These are phyloP conservation scores for Mycena capillaripes DNA, from an alignment of 768 basidiomycete genomes.

Conservation along the genomic window DNA sequence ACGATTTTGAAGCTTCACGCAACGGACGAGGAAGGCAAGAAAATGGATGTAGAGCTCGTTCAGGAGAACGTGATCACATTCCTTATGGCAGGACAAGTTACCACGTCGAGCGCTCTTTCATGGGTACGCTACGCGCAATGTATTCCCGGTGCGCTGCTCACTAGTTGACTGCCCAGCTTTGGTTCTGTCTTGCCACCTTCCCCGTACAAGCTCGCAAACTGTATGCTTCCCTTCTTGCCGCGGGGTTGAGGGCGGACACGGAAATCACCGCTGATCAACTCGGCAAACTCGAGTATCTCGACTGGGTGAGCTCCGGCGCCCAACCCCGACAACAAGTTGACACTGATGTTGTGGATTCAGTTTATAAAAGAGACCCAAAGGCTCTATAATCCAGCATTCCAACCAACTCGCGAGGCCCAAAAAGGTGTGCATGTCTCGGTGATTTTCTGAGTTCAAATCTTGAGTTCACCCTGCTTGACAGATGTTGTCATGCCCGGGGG, in stretches of 20 bases:
- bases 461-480: no score
- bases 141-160: no score
- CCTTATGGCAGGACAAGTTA: constrained; percentile 31
- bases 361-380: constrained; percentile 29
- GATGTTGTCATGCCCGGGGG: constrained; percentile 34
- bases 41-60: constrained; percentile 30
- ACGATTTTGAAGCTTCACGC: constrained; percentile 34
- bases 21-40: constrained; percentile 30
- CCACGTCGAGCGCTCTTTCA: constrained; percentile 25
- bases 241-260: constrained; percentile 19
- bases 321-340: no score
- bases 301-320: constrained; percentile 28
- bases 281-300: constrained; percentile 29
- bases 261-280: constrained; percentile 33
- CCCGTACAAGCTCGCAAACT: constrained; percentile 29
- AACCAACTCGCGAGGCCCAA: constrained; percentile 31
- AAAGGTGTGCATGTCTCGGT: no score
- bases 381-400: constrained; percentile 33
- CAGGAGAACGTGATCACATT: constrained; percentile 28
- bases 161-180: no score
- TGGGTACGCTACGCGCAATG: no score
- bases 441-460: no score
- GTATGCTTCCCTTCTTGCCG: constrained; percentile 27
- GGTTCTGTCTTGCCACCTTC: constrained; percentile 33
- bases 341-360: no score